These are phyloP conservation scores for Coniochaeta prunicola DNA, from an alignment of 2,329 filamentous ascomycete species.

Conservation along the genomic window DNA sequence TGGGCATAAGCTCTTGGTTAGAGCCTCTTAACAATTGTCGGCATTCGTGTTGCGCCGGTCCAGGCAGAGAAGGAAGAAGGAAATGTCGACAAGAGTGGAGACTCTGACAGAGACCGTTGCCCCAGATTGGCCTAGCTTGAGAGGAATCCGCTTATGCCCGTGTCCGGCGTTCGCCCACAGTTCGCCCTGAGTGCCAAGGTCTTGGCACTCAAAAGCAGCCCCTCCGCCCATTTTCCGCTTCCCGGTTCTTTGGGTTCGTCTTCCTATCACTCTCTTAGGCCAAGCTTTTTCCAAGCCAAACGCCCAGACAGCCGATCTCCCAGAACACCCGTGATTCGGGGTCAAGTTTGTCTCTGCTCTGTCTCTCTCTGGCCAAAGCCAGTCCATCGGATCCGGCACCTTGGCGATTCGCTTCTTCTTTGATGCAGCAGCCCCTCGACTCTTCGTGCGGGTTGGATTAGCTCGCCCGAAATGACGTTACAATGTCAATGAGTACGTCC, in stretches of 20 bases:
- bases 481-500: constrained; percentile 3
- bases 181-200: neutral
- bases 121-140: neutral
- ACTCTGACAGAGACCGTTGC: no score
- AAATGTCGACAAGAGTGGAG: neutral
- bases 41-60: no score
- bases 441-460: neutral
- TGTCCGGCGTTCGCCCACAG: no score
- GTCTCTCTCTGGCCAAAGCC: no score
- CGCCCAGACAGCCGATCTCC: constrained; percentile 1
- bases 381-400: neutral
- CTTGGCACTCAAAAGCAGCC: constrained; percentile 2
- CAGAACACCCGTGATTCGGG: neutral
- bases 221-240: neutral
- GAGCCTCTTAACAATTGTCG: no score
- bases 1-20: neutral
- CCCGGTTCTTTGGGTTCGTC: neutral
- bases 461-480: neutral
- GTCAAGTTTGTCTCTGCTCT: neutral
- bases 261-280: neutral
- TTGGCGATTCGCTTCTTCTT: neutral
- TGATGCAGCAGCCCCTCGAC: neutral
- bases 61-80: no score
- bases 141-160: neutral
- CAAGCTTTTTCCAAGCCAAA: constrained; percentile 2